Conservation (phyloP, 148 eudicot species). For the Vaccinium macrocarpon region DNA sequence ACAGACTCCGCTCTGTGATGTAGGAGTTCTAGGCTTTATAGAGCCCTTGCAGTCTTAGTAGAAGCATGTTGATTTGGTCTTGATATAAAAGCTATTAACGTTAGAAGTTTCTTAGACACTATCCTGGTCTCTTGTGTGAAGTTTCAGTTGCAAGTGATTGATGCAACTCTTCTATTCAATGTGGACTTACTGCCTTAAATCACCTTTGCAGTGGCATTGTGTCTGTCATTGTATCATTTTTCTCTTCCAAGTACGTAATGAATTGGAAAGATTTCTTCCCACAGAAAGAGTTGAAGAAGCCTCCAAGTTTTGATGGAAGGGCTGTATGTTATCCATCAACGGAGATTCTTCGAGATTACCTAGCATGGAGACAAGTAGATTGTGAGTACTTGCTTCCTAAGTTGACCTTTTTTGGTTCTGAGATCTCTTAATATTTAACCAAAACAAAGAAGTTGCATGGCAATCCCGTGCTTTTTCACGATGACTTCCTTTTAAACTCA, state of each 20-base stretch:
- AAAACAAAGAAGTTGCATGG: neutral
- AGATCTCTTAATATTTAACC: neutral
- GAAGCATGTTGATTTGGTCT: neutral
- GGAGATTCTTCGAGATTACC: slow-evolving; percentile 70
- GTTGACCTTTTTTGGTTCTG: neutral
- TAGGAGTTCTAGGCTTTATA: neutral
- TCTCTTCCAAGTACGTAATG: slow-evolving; percentile 61
- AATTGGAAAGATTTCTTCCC: slow-evolving; percentile 77
- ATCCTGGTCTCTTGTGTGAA: neutral
- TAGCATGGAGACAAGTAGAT: slow-evolving; percentile 98
- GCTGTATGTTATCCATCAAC: slow-evolving; percentile 84
- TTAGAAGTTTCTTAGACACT: neutral
- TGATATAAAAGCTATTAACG: neutral
- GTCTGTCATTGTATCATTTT: slow-evolving; percentile 65
- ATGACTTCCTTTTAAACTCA: neutral
- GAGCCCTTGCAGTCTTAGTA: neutral
- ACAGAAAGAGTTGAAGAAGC: slow-evolving; percentile 50
- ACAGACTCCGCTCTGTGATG: neutral
- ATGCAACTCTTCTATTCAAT: neutral
- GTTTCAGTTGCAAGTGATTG: neutral
- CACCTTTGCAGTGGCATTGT: slow-evolving; percentile 62
- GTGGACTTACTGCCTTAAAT: slow-evolving; percentile 4
- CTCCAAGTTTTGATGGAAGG: slow-evolving; percentile 88
- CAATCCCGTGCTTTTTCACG: neutral
- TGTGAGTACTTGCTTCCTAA: slow-evolving; percentile 44